Evolutionary conservation across 768 basidiomycete genomes (phyloP), one percentile per base, ranked within the genome.

Genomic region (Tylopilus vinaceipallidus): DNA sequence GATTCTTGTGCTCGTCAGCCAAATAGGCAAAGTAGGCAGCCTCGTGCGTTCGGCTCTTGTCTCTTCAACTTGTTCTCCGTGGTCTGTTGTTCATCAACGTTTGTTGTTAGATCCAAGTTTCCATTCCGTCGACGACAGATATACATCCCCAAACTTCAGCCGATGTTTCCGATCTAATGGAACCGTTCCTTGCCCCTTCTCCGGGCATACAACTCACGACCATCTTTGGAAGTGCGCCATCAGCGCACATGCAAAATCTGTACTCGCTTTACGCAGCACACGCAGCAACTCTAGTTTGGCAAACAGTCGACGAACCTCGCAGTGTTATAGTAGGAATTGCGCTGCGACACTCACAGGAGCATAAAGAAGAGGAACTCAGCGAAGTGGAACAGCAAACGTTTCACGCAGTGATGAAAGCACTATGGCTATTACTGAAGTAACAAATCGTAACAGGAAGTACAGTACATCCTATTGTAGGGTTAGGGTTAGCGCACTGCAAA

Each of bases 1-100:
- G 22, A 73, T 82, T 12, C 73, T 98, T 17, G 84, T 97, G n/a
- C 74, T 97, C 20, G 76, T 98, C 45, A 94, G 92, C 1, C 95
- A 98, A 67, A 65, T 91, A 53, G 89, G 90, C 33, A 95, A 93
- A 79, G 86, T 95, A 12, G 95, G 95, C 48, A 83, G 78, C 62
- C 64, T 98, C 71, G 93, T 95, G 63, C 66, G 71, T 35, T 16
- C 45, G 16, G n/a, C n/a, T n/a, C n/a, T n/a, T n/a, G n/a, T n/a
- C n/a, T 50, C 48, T 44, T 27, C 22, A 33, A 26, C 34, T 20
- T n/a, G n/a, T n/a, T 27, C n/a, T 17, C 40, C 30, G 32, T 6
- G 34, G 33, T 27, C 7, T 17, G 50, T 11, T 46, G 8, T 40
- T 59, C 37, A 65, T 49, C 27, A 16, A 41, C 29, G 19, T 8